Base-by-base conservation (phyloP, 306 rosid genomes). In the Citrullus colocynthis region DNA sequence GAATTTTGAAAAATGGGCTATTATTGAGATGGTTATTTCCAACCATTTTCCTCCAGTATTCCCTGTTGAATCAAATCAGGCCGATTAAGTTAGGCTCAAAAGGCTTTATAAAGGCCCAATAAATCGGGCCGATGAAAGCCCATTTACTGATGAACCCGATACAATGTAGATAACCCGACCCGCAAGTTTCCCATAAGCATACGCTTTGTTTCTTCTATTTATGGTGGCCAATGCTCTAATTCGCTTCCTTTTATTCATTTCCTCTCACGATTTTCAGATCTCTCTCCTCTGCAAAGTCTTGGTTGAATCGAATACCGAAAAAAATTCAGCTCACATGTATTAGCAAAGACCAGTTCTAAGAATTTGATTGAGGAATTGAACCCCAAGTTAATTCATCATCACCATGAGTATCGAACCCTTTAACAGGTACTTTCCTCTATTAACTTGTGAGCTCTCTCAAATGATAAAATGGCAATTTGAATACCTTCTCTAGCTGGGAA, bases 381-480 rank as follows among this genome's bases (percentile, higher is more conserved):
- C 7, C 8, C 42, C 28, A 21, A 18, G 18, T 49, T 51, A 41
- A 30, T 76, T 77, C 32, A 28, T 32, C 21, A 21, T 6, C 78
- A 78, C 64, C 79, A 86, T 84, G 85, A 84, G 88, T 77, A 80
- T 81, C 56, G 97, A 92, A 56, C 92, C 90, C 6, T 91, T 85
- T 86, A 92, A 91, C 86, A 90, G 86, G 97, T 93, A 85, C 42
- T 72, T 28, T 71, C 67, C 67, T 77, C 14, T n/a, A 56, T 75
- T 11, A n/a, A 57, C 55, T 76, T 30, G 10, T 9, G 49, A 75
- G 78, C 42, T 44, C 60, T 49, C 76, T 49, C 59, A 28, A 72
- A 49, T 51, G 76, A 49, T 42, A 1, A 13, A 48, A 45, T 77
- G 7, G 17, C 57, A 77, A 51, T 16, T 11, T 9, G 80, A 16